Evolutionary conservation across 2,329 filamentous ascomycete species (phyloP).

Genomic region (Beauveria sp.): DNA sequence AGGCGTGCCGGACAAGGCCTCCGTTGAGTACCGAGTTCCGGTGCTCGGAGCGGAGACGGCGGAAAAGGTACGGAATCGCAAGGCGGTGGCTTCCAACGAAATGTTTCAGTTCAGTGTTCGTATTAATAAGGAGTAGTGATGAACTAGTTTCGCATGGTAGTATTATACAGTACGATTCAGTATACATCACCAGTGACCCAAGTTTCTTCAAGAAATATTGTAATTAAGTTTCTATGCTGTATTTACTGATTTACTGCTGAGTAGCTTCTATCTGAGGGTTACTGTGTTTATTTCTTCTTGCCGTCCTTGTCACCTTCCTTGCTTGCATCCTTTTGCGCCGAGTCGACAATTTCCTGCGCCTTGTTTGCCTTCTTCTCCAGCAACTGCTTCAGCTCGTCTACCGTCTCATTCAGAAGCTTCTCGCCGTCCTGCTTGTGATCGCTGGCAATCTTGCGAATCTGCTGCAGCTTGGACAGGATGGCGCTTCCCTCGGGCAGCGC

Average conservation of each 20-base stretch:
- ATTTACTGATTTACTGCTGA: background rate
- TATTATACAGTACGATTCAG: too few species aligned
- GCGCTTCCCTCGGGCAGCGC: constrained; percentile 57
- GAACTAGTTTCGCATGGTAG: background rate
- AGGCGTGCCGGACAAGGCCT: background rate
- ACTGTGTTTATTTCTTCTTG: background rate
- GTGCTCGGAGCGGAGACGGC: constrained; percentile 26
- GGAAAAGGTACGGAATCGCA: constrained; percentile 24
- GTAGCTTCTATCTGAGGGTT: background rate
- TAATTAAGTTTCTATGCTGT: background rate
- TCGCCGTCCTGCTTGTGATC: constrained; percentile 65
- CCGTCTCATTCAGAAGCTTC: constrained; percentile 59
- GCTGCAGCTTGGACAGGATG: constrained; percentile 57
- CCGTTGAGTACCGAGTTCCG: constrained; percentile 25
- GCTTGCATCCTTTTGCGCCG: constrained; percentile 42
- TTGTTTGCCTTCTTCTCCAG: constrained; percentile 51
- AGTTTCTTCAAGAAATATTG: too few species aligned
- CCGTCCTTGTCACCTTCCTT: constrained; percentile 16
- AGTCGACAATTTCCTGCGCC: constrained; percentile 50
- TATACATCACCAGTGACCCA: too few species aligned
- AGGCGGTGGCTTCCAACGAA: constrained; percentile 24
- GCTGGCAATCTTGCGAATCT: constrained; percentile 56
- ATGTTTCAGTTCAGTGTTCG: constrained; percentile 20
- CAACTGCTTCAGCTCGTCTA: constrained; percentile 58
- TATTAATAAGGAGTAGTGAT: background rate